Base-by-base conservation (phyloP, 352 stramenopile species). In the Phytophthora pisi region DNA sequence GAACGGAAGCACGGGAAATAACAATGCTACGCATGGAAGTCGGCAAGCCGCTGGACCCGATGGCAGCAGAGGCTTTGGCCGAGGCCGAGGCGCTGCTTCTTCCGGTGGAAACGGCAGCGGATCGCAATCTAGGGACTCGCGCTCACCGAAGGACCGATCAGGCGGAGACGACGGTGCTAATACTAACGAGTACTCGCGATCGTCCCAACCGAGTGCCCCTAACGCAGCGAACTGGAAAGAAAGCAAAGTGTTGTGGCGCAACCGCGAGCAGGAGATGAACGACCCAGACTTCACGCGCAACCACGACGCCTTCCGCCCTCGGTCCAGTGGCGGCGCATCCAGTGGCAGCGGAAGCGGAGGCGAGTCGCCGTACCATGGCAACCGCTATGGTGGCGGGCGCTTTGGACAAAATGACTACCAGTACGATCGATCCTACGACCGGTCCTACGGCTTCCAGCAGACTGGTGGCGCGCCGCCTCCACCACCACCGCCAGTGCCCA, bases 221-320 rank as follows among this genome's bases (percentile, higher is more conserved):
- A 79, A 79, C 54, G 63, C 72, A 47, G 72, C 72, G 6, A 88
- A 89, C 70, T 96, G 89, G 89, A 95, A 94, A 60, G 84, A 95
- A 63, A 95, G 78, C 64, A 98, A 98, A 61, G 96, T 97, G 34
- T 82, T 97, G 47, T 98, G 92, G 81, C 88, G 96, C 23, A 98
- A 98, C 79, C 90, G 93, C 30, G 86, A 97, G 64, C 89, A 98
- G 70, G 96, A 98, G 76, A 66, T 96, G 66, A 97, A 97, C 58
- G 96, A 98, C 72, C 92, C 92, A 2, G 92, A 98, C 68, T 98
- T 98, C 42, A 91, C 89, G 36, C 86, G 89, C 34, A 88, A 95
- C 62, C 86, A 89, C 54, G 74, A 93, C 34, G 78, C 77, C 18
- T 91, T 89, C 45, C 82, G 82, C 9, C 79, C 79, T 59, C 71